A percentile compares a stretch with the other conserved stretches of the same genome.
Conservation (phyloP, 2,329 filamentous ascomycete species). For the Periconia sp. region DNA sequence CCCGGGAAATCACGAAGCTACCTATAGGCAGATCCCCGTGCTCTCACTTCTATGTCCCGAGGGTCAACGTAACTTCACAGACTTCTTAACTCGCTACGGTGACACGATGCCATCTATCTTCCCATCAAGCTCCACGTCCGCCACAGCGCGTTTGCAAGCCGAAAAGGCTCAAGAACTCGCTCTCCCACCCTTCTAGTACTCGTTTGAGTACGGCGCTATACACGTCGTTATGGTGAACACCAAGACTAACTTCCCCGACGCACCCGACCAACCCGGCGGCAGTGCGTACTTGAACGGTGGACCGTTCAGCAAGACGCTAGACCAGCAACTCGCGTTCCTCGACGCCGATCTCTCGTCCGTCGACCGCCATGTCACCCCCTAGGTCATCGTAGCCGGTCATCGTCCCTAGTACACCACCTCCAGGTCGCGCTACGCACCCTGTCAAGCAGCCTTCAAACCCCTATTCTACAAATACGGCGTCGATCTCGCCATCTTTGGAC, state of each 20-base stretch:
- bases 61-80: constrained; percentile 59
- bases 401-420: constrained; percentile 47
- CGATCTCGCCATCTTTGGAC: constrained; percentile 59
- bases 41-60: constrained; percentile 47
- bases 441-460: constrained; percentile 57
- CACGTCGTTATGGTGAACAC: constrained; percentile 60
- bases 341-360: constrained; percentile 59
- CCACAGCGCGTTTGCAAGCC: constrained; percentile 47
- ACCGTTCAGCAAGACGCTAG: constrained; percentile 49
- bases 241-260: constrained; percentile 58
- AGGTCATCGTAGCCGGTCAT: constrained; percentile 50
- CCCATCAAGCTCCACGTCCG: constrained; percentile 51
- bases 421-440: constrained; percentile 45
- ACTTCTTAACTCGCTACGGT: constrained; percentile 58
- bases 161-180: constrained; percentile 49
- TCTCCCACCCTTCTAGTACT: constrained; percentile 62
- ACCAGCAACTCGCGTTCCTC: constrained; percentile 59
- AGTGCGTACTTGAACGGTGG: constrained; percentile 50
- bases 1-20: constrained; percentile 60
- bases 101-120: constrained; percentile 51
- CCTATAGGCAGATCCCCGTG: constrained; percentile 40
- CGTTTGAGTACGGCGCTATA: constrained; percentile 61
- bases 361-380: constrained; percentile 58
- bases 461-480: constrained; percentile 60
- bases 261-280: constrained; percentile 50